Evolutionary conservation across 306 rosid genomes (phyloP).

Genomic region (Sesbania bispinosa): DNA sequence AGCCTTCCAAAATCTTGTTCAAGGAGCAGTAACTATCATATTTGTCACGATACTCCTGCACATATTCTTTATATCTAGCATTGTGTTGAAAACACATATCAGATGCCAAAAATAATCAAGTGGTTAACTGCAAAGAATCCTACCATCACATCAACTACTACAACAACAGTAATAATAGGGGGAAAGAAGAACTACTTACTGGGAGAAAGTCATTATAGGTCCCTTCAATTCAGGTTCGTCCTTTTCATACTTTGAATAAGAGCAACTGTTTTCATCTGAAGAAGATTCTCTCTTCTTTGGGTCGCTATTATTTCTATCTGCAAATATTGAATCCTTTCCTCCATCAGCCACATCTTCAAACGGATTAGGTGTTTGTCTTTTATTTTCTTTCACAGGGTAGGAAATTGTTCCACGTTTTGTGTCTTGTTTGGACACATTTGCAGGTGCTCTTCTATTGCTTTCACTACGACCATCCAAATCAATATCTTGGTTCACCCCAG

Average conservation of each 20-base stretch:
- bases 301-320: conserved; percentile 65
- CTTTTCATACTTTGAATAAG: conserved; percentile 88
- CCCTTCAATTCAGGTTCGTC: conserved; percentile 88
- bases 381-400: conserved; percentile 51
- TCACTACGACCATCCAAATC: conserved; percentile 62
- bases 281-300: conserved; percentile 92
- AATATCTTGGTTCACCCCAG: conserved; percentile 45
- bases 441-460: conserved; percentile 59
- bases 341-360: conserved; percentile 54
- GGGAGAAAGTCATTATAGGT: conserved; percentile 66
- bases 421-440: conserved; percentile 47
- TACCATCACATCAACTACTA: background rate
- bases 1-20: conserved; percentile 77
- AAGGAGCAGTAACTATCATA: conserved; percentile 79
- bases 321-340: conserved; percentile 52
- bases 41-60: conserved; percentile 83
- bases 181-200: conserved; percentile 55
- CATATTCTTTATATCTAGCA: conserved; percentile 81
- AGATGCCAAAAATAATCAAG: conserved; percentile 32
- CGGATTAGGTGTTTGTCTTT: conserved; percentile 51
- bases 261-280: conserved; percentile 95
- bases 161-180: background rate
- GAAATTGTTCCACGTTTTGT: conserved; percentile 45
- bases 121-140: conserved; percentile 4
- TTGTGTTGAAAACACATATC: conserved; percentile 15